Percentiles rank a stretch among this genome's conserved stretches.
Conservation (phyloP, 2,329 filamentous ascomycete genomes). For the Pseudonectria buxi region DNA sequence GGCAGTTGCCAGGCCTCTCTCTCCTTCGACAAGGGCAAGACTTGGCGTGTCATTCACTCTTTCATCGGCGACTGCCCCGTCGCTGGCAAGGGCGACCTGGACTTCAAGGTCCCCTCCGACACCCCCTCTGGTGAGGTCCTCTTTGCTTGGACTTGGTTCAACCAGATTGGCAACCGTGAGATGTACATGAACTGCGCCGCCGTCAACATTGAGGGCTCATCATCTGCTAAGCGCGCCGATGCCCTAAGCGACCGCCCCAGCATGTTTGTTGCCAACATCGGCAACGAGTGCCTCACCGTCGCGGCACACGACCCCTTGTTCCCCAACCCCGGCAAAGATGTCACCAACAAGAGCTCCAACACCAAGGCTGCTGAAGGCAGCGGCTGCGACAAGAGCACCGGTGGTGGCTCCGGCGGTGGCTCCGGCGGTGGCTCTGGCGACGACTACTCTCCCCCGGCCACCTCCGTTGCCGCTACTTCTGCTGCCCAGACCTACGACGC, state of each 20-base stretch:
- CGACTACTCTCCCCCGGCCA: conserved; percentile 5
- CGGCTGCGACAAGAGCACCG: conserved; percentile 24
- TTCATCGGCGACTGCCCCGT: conserved; percentile 50
- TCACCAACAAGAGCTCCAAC: conserved; percentile 32
- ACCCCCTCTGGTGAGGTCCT: conserved; percentile 56
- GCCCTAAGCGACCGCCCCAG: conserved; percentile 52
- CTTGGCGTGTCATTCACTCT: conserved; percentile 61
- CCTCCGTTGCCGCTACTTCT: conserved; percentile 5
- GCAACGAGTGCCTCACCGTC: conserved; percentile 50
- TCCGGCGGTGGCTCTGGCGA: conserved; percentile 11
- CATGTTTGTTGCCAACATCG: conserved; percentile 66
- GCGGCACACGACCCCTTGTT: conserved; percentile 55
- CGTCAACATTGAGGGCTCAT: conserved; percentile 50
- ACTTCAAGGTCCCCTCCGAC: conserved; percentile 60
- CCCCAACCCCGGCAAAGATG: conserved; percentile 57
- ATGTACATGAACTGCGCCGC: conserved; percentile 84
- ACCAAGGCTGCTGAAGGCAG: conserved; percentile 31
- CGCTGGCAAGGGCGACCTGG: conserved; percentile 42
- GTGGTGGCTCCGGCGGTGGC: conserved; percentile 2
- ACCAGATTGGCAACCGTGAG: conserved; percentile 69
- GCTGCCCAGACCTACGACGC: conserved; percentile 18
- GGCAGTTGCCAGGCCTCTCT: conserved; percentile 72
- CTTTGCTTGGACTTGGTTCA: conserved; percentile 74
- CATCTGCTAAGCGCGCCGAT: conserved; percentile 26
- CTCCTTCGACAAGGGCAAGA: conserved; percentile 63